These are phyloP conservation scores for Chamaecrista fasciculata DNA, from an alignment of 306 rosid genomes.

Conservation along the genomic window DNA sequence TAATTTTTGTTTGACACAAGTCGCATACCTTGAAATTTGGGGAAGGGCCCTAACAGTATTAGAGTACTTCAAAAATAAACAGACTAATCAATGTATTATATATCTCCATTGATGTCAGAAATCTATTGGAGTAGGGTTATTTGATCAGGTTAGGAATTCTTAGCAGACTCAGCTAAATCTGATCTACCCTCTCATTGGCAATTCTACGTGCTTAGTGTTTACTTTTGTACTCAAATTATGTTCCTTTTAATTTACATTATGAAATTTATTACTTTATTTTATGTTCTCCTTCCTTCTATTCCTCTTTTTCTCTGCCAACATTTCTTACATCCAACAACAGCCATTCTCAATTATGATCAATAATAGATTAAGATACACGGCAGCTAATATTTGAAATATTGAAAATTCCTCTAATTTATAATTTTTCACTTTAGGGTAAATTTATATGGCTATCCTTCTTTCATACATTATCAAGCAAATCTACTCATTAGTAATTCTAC, in stretches of 20 bases:
- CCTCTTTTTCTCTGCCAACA: neutral
- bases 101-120: neutral
- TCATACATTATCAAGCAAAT: neutral
- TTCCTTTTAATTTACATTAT: neutral
- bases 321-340: slow-evolving; percentile 5
- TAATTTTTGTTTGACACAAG: neutral
- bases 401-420: neutral
- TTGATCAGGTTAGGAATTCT: neutral
- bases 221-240: neutral
- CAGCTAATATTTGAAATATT: slow-evolving; percentile 11
- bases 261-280: neutral
- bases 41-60: neutral
- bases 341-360: neutral
- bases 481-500: neutral
- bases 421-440: neutral
- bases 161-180: neutral
- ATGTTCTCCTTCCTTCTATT: neutral
- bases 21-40: neutral
- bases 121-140: neutral
- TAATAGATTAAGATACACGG: neutral
- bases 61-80: neutral
- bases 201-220: neutral
- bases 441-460: neutral
- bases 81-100: neutral
- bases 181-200: neutral